These are phyloP conservation scores for Termitomyces sp. DNA, from an alignment of 768 basidiomycete genomes.

Conservation along the genomic window DNA sequence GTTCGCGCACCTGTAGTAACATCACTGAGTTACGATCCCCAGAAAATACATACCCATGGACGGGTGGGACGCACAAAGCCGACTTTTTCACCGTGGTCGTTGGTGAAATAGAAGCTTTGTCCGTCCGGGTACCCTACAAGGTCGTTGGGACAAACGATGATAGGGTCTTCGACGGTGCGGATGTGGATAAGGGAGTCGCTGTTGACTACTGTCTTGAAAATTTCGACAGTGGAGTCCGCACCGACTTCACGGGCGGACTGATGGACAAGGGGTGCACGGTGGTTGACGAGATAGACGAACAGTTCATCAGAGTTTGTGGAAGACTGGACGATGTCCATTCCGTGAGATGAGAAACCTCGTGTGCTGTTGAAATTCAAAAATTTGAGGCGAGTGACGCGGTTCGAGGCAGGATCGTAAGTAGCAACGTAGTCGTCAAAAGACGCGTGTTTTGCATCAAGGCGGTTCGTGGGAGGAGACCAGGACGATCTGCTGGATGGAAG, in stretches of 20 bases:
- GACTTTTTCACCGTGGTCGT: slow-evolving; percentile 53
- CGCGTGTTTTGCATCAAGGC: slow-evolving; percentile 25
- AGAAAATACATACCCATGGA: neutral
- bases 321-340: slow-evolving; percentile 64
- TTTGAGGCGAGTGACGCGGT: slow-evolving; percentile 37
- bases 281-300: slow-evolving; percentile 69
- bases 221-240: slow-evolving; percentile 68
- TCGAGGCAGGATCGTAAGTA: slow-evolving; percentile 46
- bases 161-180: slow-evolving; percentile 48
- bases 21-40: neutral
- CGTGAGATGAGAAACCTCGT: slow-evolving; percentile 51
- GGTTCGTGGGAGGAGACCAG: slow-evolving; percentile 44
- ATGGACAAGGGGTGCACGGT: slow-evolving; percentile 44
- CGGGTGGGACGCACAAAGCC: slow-evolving; percentile 37
- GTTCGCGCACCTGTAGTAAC: slow-evolving; percentile 16
- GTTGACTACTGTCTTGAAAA: slow-evolving; percentile 52
- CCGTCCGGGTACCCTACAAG: slow-evolving; percentile 62
- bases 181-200: slow-evolving; percentile 42
- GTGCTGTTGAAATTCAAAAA: slow-evolving; percentile 30
- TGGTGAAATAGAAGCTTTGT: slow-evolving; percentile 63
- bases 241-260: slow-evolving; percentile 37
- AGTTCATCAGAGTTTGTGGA: slow-evolving; percentile 38
- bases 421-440: slow-evolving; percentile 51
- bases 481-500: slow-evolving; percentile 36
- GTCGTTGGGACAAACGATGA: slow-evolving; percentile 66